These are phyloP conservation scores for Mallotus japonicus DNA, from an alignment of 441 rosid genomes.

Conservation along the genomic window DNA sequence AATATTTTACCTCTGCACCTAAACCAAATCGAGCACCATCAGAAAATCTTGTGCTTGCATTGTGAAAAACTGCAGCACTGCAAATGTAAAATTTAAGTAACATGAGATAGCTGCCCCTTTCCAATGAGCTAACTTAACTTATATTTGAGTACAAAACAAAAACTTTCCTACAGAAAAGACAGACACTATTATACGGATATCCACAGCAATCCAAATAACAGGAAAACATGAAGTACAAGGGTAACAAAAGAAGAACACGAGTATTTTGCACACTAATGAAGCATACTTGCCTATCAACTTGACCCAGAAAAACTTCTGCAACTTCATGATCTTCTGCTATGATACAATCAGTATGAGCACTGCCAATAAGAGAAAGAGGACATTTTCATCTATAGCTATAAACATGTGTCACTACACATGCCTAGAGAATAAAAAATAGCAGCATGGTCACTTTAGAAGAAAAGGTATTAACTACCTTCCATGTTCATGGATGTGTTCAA, in stretches of 20 bases:
- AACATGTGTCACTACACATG: background rate
- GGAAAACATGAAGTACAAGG: background rate
- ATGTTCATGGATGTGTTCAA: constrained; percentile 82
- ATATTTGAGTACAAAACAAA: background rate
- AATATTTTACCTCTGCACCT: constrained; percentile 92
- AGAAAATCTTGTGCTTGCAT: constrained; percentile 92
- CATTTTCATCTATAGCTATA: background rate
- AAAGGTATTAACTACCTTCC: constrained; percentile 57
- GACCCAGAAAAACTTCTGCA: constrained; percentile 70
- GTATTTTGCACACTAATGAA: constrained; percentile 1
- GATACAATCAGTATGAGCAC: constrained; percentile 95
- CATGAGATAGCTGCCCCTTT: constrained; percentile 2
- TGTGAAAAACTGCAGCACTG: constrained; percentile 99
- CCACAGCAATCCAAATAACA: background rate
- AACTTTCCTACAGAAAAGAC: background rate
- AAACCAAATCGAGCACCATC: constrained; percentile 96
- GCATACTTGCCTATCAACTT: constrained; percentile 72
- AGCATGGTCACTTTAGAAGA: constrained; percentile 9
- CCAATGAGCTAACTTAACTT: background rate
- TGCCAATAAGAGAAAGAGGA: constrained; percentile 34
- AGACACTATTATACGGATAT: background rate
- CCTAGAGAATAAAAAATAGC: background rate
- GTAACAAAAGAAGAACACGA: background rate
- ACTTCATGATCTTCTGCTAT: constrained; percentile 66
- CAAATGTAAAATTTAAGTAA: constrained; percentile 10